Evolutionary conservation across 208 protist genomes (phyloP), one percentile per base, ranked within the genome.

Genomic region (Wallacemonas collosoma): DNA sequence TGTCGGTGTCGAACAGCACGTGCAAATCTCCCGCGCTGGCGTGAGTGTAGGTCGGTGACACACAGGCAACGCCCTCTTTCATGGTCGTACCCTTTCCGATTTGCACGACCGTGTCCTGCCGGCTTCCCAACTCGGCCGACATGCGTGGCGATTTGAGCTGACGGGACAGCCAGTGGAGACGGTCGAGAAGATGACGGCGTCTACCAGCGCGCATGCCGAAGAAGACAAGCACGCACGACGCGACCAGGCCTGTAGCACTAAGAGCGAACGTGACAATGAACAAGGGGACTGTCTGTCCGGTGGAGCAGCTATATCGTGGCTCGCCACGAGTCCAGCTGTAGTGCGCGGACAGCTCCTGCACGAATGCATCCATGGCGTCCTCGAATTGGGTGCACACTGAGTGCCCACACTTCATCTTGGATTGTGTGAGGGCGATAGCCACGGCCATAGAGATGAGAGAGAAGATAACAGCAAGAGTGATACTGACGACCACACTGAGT

Each of bases 371-470:
- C 77, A 92, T 87, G n/a, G 72, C 67, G 26, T 12, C 43, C 6
- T 66, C 26, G 41, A 87, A 82, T 12, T 72, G 60, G 1, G 8
- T 17, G 66, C 87, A 92, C 48, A 81, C 73, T 1, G 77, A 71
- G 40, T 56, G 40, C 8, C 80, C 79, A 68, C 88, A 93, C 61
- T 90, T 88, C 17, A 80, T 71, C 14, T 44, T 64, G 12, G 58
- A 62, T 35, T 14, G 26, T 3, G 66, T 47, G 9, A 90, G 58
- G 5, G 68, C 53, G 5, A 86, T 2, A 9, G 66, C 70, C 3
- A 82, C 56, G n/a, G 64, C 71, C 60, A 85, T 77, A 17, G 72
- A 56, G 35, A 75, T 73, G 8, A 83, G 6, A 39, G 73, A 73
- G 55, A 81, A 87, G n/a, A 79, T 9, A 39, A 78, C 72, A 14